Percentiles rank a stretch among this genome's conserved stretches.
Evolutionary conservation across 768 basidiomycete species (phyloP).

Genomic region (Podaxis sp.): DNA sequence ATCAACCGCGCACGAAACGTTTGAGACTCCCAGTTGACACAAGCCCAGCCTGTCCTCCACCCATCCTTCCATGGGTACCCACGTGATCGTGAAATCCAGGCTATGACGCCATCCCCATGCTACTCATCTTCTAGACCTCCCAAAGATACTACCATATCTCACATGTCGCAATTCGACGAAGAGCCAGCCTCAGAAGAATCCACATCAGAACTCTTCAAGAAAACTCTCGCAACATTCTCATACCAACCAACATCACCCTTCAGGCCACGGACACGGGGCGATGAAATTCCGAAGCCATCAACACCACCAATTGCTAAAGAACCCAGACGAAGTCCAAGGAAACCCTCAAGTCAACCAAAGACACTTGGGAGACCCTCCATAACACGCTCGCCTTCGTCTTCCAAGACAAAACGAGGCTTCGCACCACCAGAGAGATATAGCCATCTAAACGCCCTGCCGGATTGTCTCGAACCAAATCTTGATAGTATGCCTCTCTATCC

Average conservation of each 20-base stretch:
- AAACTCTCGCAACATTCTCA: neutral
- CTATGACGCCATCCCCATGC: neutral
- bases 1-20: no score
- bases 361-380: neutral
- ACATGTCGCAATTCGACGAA: neutral
- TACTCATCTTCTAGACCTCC: no score
- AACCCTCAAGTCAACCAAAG: neutral
- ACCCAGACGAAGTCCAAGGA: neutral
- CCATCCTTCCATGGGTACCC: neutral
- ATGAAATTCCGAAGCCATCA: neutral
- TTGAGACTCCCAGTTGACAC: no score
- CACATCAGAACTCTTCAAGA: neutral
- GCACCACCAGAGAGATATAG: slow-evolving; percentile 53
- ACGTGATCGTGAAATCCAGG: neutral
- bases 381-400: slow-evolving; percentile 3
- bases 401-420: slow-evolving; percentile 41
- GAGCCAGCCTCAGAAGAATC: neutral
- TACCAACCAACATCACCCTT: neutral
- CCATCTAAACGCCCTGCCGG: slow-evolving; percentile 50
- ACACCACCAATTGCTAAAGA: neutral
- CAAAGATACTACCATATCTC: neutral
- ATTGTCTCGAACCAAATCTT: slow-evolving; percentile 46
- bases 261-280: neutral
- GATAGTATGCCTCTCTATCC: slow-evolving; percentile 45
- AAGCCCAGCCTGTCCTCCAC: neutral